These are phyloP conservation scores for Hevea brasiliensis DNA, from an alignment of 345 rosid genomes.

Conservation along the genomic window DNA sequence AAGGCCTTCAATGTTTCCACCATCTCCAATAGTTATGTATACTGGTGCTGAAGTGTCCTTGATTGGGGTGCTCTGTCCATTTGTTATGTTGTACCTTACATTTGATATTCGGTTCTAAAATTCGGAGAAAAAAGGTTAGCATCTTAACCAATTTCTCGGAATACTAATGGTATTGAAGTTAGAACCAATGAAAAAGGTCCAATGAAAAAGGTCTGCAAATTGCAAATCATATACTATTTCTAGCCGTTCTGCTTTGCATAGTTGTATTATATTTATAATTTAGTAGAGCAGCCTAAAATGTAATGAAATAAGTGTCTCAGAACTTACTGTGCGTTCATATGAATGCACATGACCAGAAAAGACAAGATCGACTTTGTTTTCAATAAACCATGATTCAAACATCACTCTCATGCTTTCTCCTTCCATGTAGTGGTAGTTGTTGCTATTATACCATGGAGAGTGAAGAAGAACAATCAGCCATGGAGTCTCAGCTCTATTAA, in stretches of 20 bases:
- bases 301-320: neutral
- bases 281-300: too few relatives aligned
- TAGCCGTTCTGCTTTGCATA: too few relatives aligned
- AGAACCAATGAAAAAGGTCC: neutral
- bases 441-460: conserved; percentile 41
- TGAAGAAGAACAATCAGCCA: conserved; percentile 42
- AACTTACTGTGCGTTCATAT: conserved; percentile 37
- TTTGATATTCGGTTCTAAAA: conserved; percentile 35
- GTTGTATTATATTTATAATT: too few relatives aligned
- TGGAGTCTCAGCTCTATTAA: conserved; percentile 40
- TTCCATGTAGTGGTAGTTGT: conserved; percentile 43
- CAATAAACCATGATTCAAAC: conserved; percentile 37
- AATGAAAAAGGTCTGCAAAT: too few relatives aligned
- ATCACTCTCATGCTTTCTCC: conserved; percentile 41
- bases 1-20: conserved; percentile 44
- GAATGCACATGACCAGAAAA: conserved; percentile 46
- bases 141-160: too few relatives aligned
- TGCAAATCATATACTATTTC: too few relatives aligned
- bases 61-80: conserved; percentile 25
- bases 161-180: neutral
- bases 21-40: conserved; percentile 40
- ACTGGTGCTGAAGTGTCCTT: conserved; percentile 37
- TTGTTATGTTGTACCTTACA: conserved; percentile 37
- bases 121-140: too few relatives aligned
- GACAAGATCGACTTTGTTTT: conserved; percentile 40